Evolutionary conservation across 208 protist species (phyloP).

Genomic region (Leishmania mexicana): DNA sequence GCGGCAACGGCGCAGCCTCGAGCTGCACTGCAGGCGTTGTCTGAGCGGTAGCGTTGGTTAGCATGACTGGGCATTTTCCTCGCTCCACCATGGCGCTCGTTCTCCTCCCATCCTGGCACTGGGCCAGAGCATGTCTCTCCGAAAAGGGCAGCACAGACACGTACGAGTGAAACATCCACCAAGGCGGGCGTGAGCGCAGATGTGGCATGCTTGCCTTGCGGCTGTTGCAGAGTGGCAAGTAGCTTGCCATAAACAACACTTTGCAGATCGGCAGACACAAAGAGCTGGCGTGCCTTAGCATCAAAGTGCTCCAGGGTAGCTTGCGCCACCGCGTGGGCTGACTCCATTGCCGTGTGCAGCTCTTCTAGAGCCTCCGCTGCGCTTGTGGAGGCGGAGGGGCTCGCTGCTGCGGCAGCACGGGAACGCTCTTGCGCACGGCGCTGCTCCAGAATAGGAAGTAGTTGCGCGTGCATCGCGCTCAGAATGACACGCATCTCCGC

Average conservation of each 20-base stretch:
- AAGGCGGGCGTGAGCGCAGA: not conserved
- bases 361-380: constrained; percentile 13
- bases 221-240: constrained; percentile 10
- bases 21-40: not conserved
- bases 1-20: not conserved
- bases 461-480: constrained; percentile 13
- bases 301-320: constrained; percentile 7
- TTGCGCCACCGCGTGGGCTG: constrained; percentile 19
- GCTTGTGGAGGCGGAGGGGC: not conserved
- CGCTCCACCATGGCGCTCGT: not conserved
- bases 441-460: constrained; percentile 8
- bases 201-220: not conserved
- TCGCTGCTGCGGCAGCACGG: not conserved
- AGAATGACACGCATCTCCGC: constrained; percentile 7
- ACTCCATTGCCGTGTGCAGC: constrained; percentile 28
- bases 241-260: constrained; percentile 30
- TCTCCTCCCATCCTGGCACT: not conserved
- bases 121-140: not conserved
- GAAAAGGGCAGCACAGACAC: constrained; percentile 7
- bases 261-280: constrained; percentile 20
- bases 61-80: not conserved
- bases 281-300: constrained; percentile 9
- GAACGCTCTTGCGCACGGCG: constrained; percentile 1
- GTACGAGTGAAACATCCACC: constrained; percentile 20
- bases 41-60: not conserved